Conservation (phyloP, 164 flowering plant genomes). For the Warburgia ugandensis region DNA sequence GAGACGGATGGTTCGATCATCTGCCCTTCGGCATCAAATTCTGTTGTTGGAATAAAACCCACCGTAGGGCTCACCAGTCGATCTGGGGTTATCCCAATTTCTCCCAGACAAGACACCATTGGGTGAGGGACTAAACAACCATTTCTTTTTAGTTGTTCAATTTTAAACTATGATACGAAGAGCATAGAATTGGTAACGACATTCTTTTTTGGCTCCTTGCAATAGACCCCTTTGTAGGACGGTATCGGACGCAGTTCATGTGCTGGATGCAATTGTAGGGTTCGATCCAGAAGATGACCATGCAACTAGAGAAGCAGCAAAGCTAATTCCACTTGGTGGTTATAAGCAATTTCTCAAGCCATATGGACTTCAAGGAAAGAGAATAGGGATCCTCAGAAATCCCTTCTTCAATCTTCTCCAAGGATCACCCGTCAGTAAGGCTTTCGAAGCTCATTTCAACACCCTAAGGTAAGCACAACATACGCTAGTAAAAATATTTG, state of each 20-base stretch:
- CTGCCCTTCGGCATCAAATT: constrained; percentile 20
- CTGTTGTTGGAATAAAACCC: constrained; percentile 38
- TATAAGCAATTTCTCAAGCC: constrained; percentile 45
- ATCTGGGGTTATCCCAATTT: constrained; percentile 32
- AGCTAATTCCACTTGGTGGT: constrained; percentile 55
- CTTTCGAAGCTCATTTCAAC: constrained; percentile 23
- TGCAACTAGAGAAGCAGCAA: constrained; percentile 37
- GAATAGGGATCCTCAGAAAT: constrained; percentile 30
- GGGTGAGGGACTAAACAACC: too few relatives aligned
- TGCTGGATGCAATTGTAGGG: constrained; percentile 62
- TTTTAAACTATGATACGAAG: not conserved
- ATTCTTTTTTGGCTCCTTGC: not conserved
- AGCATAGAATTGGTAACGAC: not conserved
- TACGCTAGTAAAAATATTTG: not conserved
- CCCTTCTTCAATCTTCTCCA: constrained; percentile 15
- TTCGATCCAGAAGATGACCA: constrained; percentile 34
- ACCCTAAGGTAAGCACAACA: constrained; percentile 26
- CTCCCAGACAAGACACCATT: constrained; percentile 28
- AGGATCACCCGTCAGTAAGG: not conserved
- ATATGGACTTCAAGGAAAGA: constrained; percentile 51
- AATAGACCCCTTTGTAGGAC: constrained; percentile 62
- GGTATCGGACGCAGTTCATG: constrained; percentile 60
- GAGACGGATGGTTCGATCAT: constrained; percentile 37
- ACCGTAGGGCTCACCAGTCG: constrained; percentile 44
- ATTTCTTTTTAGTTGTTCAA: not conserved